Base-by-base conservation (phyloP, 1,284 basidiomycete genomes). In the Austroboletus novae-zelandiae region DNA sequence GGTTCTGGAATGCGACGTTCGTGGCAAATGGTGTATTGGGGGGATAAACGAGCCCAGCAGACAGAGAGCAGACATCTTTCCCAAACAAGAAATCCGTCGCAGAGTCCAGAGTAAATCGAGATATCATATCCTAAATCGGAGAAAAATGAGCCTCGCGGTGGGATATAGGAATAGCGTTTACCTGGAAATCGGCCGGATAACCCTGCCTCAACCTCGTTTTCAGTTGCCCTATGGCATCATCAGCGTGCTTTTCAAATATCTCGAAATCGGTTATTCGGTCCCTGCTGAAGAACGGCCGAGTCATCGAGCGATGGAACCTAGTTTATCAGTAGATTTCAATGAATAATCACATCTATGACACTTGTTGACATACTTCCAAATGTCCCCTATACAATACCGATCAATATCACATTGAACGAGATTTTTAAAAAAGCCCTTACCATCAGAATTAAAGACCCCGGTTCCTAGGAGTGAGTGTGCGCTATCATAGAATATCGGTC, bases 381-480 rank as follows among this genome's bases (percentile, higher is more conserved):
- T 75, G 31, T 81, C 77, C 23, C 74, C 77, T 78, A 48, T 4
- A 43, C n/a, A 14, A 9, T 17, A 18, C 20, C 9, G 17, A 42
- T 55, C 15, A 56, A 44, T 15, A 27, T 45, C 20, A 25, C 30
- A 35, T 27, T 41, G 14, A 35, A 40, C 41, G 23, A 41, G 27
- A n/a, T n/a, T n/a, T n/a, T n/a, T n/a, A 17, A 31, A 42, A 9
- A 23, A 2, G 29, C 9, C 5, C 52, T 57, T 51, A 75, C 81
- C 81, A 57, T 84, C 81, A 1, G 78, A 74, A 53, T 83, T 83
- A 57, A 84, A 83, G 1, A 83, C 78, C 0, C 81, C 82, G 31
- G 73, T 73, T 44, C 79, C 79, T 13, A 81, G 67, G 15, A 81
- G 55, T 3, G 71, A 67, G 29, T 58, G 52, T 31, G 72, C 51